Base-by-base conservation (phyloP, 2,329 filamentous ascomycete genomes). In the Colletotrichum spinosum region DNA sequence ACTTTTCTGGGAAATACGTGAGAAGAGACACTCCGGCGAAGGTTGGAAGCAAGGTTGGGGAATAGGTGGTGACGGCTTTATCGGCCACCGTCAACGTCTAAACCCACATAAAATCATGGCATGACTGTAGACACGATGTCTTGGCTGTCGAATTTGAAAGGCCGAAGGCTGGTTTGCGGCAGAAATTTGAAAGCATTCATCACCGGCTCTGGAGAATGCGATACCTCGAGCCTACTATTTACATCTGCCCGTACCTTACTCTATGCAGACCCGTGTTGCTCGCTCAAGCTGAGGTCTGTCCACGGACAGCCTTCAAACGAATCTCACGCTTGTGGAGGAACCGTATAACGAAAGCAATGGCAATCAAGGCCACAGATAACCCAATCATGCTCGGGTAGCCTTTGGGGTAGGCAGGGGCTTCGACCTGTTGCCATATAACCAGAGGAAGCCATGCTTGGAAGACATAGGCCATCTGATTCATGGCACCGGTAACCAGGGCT, bases 361-460 rank as follows among this genome's bases (percentile, higher is more conserved):
- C 73, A 48, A 90, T 88, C 53, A 90, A 69, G 2, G 75, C 75
- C 1, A 80, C 71, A 0, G 83, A 79, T 49, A 89, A 71, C 7
- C 38, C 61, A 46, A 52, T 34, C 61, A 74, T 70, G 50, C 79
- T 80, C 0, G 77, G 71, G 52, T 77, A 83, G 1, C 81, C 81
- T 60, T 82, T 83, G 0, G 76, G 74, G 60, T 76, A 84, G 1
- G 77, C 67, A 4, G 81, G 81, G 0, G 75, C 77, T 62, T 84
- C 80, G 2, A 80, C 76, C 0, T 80, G 83, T 1, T 75, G 76
- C 68, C 86, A 88, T 0, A 82, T 80, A 5, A 88, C 70, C 3
- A 88, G 69, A 3, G 81, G 82, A 2, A 83, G 87, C 85, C 85
- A 88, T 0, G 83, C 84, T 84, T 87, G 0, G 83, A 84, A 0